Evolutionary conservation across 495 filamentous ascomycete species (phyloP).

Genomic region (Neurospora intermedia): DNA sequence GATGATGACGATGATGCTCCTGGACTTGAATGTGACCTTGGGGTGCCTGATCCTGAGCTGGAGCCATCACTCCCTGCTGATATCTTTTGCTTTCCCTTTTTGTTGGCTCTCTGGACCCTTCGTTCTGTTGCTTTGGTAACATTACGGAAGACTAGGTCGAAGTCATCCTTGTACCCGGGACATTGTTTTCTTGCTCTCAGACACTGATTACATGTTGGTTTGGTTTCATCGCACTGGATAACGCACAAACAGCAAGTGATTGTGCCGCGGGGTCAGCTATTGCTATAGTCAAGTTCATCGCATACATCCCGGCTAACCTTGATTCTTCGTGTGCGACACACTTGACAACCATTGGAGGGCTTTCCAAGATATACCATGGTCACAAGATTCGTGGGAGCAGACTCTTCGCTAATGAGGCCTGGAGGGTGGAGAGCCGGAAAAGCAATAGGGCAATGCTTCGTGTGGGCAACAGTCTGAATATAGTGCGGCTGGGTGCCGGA

Average conservation of each 20-base stretch:
- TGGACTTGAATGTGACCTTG: background rate
- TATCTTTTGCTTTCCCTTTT: conserved; percentile 15
- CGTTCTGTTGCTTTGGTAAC: conserved; percentile 51
- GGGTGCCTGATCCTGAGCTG: background rate
- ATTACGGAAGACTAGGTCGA: conserved; percentile 58
- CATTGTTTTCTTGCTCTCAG: conserved; percentile 53
- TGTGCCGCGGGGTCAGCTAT: conserved; percentile 1
- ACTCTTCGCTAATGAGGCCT: background rate
- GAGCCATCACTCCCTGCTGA: background rate
- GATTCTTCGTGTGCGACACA: conserved; percentile 59
- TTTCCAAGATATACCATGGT: conserved; percentile 66
- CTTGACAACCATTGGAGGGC: conserved; percentile 62
- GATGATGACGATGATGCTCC: background rate
- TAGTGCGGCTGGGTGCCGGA: background rate
- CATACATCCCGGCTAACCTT: conserved; percentile 41
- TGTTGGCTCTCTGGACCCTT: conserved; percentile 32
- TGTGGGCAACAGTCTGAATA: background rate
- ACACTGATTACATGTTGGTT: conserved; percentile 59
- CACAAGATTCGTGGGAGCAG: background rate
- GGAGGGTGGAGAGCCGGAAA: background rate
- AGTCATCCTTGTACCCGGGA: conserved; percentile 58
- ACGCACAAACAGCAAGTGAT: background rate
- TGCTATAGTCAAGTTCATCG: background rate
- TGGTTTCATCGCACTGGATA: conserved; percentile 55
- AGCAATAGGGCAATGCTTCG: background rate